Percentiles rank a stretch among this genome's conserved stretches.
Evolutionary conservation across 208 protist genomes (phyloP).

Genomic region (Acanthamoeba triangularis): DNA sequence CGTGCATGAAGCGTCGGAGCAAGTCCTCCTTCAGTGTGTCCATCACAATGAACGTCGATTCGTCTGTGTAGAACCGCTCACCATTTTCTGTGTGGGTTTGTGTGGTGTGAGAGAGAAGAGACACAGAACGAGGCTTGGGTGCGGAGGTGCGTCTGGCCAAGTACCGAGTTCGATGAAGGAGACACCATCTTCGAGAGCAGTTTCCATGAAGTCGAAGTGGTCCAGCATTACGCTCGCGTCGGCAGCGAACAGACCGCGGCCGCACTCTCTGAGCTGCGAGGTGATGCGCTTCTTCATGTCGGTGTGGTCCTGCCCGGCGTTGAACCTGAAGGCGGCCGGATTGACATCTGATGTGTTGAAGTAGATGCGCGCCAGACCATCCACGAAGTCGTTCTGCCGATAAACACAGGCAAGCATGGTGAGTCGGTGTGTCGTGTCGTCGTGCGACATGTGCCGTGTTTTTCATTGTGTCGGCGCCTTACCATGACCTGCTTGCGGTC

Average conservation of each 20-base stretch:
- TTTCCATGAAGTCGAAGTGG: constrained; percentile 55
- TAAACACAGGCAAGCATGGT: not conserved
- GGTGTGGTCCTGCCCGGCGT: not conserved
- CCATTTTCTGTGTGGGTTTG: not conserved
- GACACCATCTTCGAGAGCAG: constrained; percentile 26
- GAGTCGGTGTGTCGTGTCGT: not conserved
- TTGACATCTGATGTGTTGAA: not conserved
- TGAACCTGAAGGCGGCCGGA: not conserved
- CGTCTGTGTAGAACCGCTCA: not conserved
- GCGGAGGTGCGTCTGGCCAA: not conserved
- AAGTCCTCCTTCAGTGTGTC: constrained; percentile 7
- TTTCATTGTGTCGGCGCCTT: not conserved
- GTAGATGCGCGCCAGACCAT: not conserved
- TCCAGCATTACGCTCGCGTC: not conserved
- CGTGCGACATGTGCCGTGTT: not conserved
- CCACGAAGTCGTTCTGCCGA: not conserved
- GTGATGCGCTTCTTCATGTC: not conserved
- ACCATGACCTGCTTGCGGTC: not conserved
- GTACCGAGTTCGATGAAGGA: not conserved
- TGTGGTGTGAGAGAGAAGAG: not conserved
- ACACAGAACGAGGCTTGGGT: not conserved
- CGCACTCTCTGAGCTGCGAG: not conserved
- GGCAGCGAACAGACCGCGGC: constrained; percentile 4
- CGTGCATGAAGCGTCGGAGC: not conserved
- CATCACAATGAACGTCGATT: not conserved